phyloP scores from a whole-genome alignment of 306 rosid species.

The Medicago ruthenica region DNA sequence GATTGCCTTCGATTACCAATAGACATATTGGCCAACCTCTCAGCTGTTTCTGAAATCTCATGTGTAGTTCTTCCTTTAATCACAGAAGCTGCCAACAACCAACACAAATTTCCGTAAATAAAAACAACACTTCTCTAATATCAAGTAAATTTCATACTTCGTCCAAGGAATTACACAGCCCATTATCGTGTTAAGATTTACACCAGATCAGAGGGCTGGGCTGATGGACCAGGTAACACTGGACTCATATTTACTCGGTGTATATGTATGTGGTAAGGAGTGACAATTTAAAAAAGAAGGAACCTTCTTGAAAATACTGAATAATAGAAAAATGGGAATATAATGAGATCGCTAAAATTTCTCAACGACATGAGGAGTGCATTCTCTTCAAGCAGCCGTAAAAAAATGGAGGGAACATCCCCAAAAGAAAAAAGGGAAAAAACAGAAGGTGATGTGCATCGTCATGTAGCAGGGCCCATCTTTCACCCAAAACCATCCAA shows the following conservation, averaged over 20 bases:
- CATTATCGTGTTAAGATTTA: neutral
- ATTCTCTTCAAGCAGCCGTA: too few relatives aligned
- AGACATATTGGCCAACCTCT: constrained; percentile 76
- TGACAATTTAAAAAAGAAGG: neutral
- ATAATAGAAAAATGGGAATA: too few relatives aligned
- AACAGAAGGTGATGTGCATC: too few relatives aligned
- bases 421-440: too few relatives aligned
- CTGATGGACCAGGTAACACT: neutral
- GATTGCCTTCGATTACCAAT: constrained; percentile 61
- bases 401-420: too few relatives aligned
- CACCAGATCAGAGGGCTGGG: neutral
- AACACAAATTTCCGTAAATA: constrained; percentile 3
- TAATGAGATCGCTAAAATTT: too few relatives aligned
- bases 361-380: too few relatives aligned
- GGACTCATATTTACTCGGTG: neutral
- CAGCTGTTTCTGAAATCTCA: constrained; percentile 74
- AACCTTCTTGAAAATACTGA: too few relatives aligned
- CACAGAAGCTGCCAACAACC: constrained; percentile 54
- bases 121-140: neutral
- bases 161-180: neutral
- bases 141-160: neutral
- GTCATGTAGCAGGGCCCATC: too few relatives aligned
- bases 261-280: neutral
- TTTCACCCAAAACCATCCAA: too few relatives aligned
- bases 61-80: constrained; percentile 64